Percentiles rank a stretch among this genome's conserved stretches.
These are phyloP conservation scores for Mycotypha africana DNA, from an alignment of 371 early-diverging fungal species.

Conservation along the genomic window DNA sequence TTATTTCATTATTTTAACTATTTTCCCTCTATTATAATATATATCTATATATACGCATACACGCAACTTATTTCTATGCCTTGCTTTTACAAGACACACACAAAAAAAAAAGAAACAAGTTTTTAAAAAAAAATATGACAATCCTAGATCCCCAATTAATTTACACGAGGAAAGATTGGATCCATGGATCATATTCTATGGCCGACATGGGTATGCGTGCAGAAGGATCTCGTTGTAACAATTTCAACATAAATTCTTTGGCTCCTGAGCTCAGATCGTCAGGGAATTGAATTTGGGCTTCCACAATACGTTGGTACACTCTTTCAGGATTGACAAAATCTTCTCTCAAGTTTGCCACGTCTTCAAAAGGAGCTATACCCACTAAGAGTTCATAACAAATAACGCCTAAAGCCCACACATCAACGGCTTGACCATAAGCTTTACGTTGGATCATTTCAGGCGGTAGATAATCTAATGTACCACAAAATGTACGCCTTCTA, in stretches of 20 bases:
- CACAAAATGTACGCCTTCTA: conserved; percentile 90
- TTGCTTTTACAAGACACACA: too few relatives aligned
- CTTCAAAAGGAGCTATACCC: conserved; percentile 97
- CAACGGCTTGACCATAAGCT: conserved; percentile 73
- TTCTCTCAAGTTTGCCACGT: conserved; percentile 15
- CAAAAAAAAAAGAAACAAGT: too few relatives aligned
- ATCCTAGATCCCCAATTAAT: too few relatives aligned
- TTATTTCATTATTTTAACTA: too few relatives aligned
- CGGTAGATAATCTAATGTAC: conserved; percentile 97
- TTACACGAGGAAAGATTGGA: too few relatives aligned
- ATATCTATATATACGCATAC: too few relatives aligned
- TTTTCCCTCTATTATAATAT: too few relatives aligned
- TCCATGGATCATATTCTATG: conserved; percentile 85
- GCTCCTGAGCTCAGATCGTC: conserved; percentile 2
- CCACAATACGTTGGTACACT: conserved; percentile 74
- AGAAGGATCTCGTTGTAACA: conserved; percentile 70
- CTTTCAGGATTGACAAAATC: conserved; percentile 27
- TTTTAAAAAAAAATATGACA: too few relatives aligned
- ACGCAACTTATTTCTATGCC: too few relatives aligned
- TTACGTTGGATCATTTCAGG: conserved; percentile 85
- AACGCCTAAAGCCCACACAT: conserved; percentile 84
- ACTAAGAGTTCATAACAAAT: conserved; percentile 94
- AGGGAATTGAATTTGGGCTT: neutral
- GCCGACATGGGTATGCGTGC: conserved; percentile 68
- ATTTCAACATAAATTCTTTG: conserved; percentile 16